Evolutionary conservation across 176 grass and related monocot species (phyloP).

Genomic region (Elymus sibiricus): DNA sequence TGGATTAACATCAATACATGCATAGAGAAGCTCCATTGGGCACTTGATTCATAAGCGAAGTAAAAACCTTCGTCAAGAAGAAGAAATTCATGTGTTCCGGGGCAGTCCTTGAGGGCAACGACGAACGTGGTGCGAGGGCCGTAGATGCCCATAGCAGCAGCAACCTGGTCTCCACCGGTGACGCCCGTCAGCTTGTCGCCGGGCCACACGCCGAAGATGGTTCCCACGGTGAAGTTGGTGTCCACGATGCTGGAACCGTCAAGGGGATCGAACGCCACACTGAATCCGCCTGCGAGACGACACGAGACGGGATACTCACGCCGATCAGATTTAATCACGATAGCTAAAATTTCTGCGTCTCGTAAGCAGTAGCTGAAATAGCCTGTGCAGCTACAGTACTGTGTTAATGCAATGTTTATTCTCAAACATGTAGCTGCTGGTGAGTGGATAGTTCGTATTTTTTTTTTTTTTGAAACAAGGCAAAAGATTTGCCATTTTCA

Average conservation of each 20-base stretch:
- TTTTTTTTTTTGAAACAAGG: too few species aligned
- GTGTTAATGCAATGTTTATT: neutral
- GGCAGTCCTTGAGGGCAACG: slow-evolving; percentile 84
- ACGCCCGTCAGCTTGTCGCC: slow-evolving; percentile 87
- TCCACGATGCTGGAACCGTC: slow-evolving; percentile 98
- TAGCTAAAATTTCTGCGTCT: neutral
- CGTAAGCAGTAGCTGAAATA: neutral
- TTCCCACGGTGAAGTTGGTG: slow-evolving; percentile 95
- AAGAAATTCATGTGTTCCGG: slow-evolving; percentile 95
- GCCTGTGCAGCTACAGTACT: neutral
- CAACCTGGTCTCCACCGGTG: slow-evolving; percentile 79
- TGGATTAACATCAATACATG: neutral
- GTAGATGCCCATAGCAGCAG: slow-evolving; percentile 94
- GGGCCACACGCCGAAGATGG: slow-evolving; percentile 97
- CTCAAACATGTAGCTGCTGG: neutral
- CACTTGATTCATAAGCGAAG: neutral
- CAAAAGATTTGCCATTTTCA: too few species aligned
- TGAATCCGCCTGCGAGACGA: slow-evolving; percentile 68
- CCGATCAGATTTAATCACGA: neutral
- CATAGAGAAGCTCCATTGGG: neutral
- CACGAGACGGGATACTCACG: neutral
- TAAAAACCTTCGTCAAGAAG: slow-evolving; percentile 74
- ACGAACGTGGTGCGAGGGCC: slow-evolving; percentile 92
- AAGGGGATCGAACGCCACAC: slow-evolving; percentile 91
- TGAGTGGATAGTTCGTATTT: neutral